Percentiles rank a stretch among this genome's conserved stretches.
phyloP scores from a whole-genome alignment of 768 basidiomycete genomes.

The Mycena chlorophos region DNA sequence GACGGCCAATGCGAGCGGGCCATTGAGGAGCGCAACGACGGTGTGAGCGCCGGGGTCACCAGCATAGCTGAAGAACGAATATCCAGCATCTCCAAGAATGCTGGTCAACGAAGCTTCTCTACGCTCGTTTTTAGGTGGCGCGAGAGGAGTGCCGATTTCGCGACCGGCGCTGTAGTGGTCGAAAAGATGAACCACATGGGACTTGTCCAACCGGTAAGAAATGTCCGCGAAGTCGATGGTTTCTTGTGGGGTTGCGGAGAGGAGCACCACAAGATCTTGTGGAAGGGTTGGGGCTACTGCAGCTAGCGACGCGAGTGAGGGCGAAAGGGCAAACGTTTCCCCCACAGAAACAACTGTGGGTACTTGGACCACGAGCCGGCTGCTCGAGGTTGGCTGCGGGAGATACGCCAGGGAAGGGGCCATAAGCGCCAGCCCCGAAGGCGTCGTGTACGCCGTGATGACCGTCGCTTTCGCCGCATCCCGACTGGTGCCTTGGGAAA shows the following conservation, averaged over 20 bases:
- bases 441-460: slow-evolving; percentile 80
- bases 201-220: slow-evolving; percentile 65
- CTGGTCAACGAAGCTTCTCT: slow-evolving; percentile 41
- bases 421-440: slow-evolving; percentile 82
- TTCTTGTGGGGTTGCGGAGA: slow-evolving; percentile 85
- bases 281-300: slow-evolving; percentile 62
- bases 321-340: slow-evolving; percentile 67
- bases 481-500: slow-evolving; percentile 77
- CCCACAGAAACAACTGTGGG: slow-evolving; percentile 70
- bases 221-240: slow-evolving; percentile 73
- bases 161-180: slow-evolving; percentile 82
- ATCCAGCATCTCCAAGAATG: slow-evolving; percentile 57
- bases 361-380: slow-evolving; percentile 81
- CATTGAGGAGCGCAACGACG: slow-evolving; percentile 72
- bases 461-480: slow-evolving; percentile 60
- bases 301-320: slow-evolving; percentile 72
- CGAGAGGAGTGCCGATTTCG: slow-evolving; percentile 63
- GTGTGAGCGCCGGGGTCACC: slow-evolving; percentile 65
- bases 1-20: slow-evolving; percentile 68
- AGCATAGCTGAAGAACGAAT: slow-evolving; percentile 73
- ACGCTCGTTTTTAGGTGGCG: slow-evolving; percentile 36
- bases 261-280: slow-evolving; percentile 65
- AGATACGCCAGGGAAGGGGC: slow-evolving; percentile 73
- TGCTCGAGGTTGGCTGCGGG: slow-evolving; percentile 58
- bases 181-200: slow-evolving; percentile 86